phyloP scores from a whole-genome alignment of 306 rosid genomes.

The Gynostemma pentaphyllum region DNA sequence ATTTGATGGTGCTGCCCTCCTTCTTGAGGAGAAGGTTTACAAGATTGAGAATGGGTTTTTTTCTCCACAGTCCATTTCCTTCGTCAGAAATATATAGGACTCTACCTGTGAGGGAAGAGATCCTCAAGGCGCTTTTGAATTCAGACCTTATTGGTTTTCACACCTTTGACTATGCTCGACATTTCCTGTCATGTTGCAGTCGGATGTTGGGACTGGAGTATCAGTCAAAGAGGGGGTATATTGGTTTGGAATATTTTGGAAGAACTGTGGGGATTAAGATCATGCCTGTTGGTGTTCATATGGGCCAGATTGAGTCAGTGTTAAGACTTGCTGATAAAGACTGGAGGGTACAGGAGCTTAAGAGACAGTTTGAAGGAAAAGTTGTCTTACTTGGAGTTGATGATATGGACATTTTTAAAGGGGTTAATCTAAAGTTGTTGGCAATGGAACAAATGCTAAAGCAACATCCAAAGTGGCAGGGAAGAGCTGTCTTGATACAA shows the following conservation, averaged over 20 bases:
- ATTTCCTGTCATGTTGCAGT: constrained; percentile 61
- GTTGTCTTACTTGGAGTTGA: constrained; percentile 47
- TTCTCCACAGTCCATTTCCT: constrained; percentile 60
- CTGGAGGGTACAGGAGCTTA: constrained; percentile 42
- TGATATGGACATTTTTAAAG: constrained; percentile 56
- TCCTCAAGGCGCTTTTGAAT: constrained; percentile 52
- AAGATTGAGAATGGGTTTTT: constrained; percentile 53
- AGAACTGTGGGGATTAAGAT: constrained; percentile 56
- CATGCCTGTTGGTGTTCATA: constrained; percentile 63
- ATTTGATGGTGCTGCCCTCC: constrained; percentile 58
- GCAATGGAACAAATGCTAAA: constrained; percentile 54
- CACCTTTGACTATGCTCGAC: constrained; percentile 67
- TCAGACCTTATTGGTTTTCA: constrained; percentile 61
- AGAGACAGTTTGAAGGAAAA: constrained; percentile 36
- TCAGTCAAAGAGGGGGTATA: constrained; percentile 61
- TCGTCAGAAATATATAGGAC: constrained; percentile 60
- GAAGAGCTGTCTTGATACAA: constrained; percentile 39
- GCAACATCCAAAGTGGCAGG: constrained; percentile 48
- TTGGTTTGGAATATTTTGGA: constrained; percentile 60
- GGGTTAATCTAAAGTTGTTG: constrained; percentile 43
- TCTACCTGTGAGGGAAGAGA: constrained; percentile 57
- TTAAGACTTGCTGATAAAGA: constrained; percentile 40
- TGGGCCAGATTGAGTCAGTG: constrained; percentile 53
- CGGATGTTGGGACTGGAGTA: constrained; percentile 59
- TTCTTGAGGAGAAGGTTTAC: constrained; percentile 56